A percentile compares a stretch with the other conserved stretches of the same genome.
These are phyloP conservation scores for Penicillium chermesinum DNA, from an alignment of 495 filamentous ascomycete genomes.

Conservation along the genomic window DNA sequence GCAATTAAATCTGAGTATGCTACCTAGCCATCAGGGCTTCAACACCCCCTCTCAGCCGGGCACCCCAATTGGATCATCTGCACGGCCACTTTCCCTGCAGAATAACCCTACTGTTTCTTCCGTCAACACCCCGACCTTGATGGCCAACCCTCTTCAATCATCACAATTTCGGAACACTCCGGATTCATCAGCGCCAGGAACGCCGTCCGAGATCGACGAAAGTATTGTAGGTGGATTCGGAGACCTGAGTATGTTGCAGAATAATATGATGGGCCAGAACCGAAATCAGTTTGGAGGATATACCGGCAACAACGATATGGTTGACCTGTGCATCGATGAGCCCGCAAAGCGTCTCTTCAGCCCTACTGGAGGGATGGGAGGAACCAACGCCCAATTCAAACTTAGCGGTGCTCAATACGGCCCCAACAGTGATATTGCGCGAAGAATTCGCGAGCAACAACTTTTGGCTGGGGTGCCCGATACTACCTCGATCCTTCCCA, in stretches of 20 bases:
- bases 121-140: conserved; percentile 88
- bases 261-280: conserved; percentile 53
- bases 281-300: conserved; percentile 46
- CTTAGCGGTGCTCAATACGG: conserved; percentile 67
- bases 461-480: conserved; percentile 60
- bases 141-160: conserved; percentile 57
- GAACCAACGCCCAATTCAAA: conserved; percentile 63
- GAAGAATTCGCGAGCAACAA: conserved; percentile 68
- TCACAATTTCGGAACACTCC: conserved; percentile 64
- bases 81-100: conserved; percentile 62
- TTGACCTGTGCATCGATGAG: conserved; percentile 85
- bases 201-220: conserved; percentile 61
- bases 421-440: conserved; percentile 68
- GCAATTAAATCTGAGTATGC: conserved; percentile 68
- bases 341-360: conserved; percentile 91
- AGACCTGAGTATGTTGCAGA: conserved; percentile 48
- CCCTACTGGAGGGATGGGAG: conserved; percentile 68
- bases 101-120: conserved; percentile 98
- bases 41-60: conserved; percentile 72
- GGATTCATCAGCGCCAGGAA: conserved; percentile 69
- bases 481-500: conserved; percentile 47
- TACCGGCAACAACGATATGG: conserved; percentile 49
- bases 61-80: conserved; percentile 66
- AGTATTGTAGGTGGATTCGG: conserved; percentile 50
- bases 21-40: conserved; percentile 70